Evolutionary conservation across 1,284 basidiomycete species (phyloP).

Genomic region (Ustilago shanxiensis): DNA sequence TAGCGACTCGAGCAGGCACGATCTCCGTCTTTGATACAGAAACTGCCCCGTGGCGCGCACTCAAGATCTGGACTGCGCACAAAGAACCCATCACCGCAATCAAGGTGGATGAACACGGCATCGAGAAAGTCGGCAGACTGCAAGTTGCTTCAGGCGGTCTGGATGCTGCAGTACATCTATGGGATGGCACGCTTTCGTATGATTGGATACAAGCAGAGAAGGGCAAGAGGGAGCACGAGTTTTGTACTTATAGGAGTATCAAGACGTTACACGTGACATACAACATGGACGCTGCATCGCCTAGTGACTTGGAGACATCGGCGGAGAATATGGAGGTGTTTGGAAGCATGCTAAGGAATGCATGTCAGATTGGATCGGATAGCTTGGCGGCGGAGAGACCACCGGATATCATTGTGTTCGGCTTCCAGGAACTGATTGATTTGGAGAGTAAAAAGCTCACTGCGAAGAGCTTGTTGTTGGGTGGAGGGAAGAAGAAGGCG

Average conservation of each 20-base stretch:
- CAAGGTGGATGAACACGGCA: slow-evolving; percentile 72
- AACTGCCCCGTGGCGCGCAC: slow-evolving; percentile 77
- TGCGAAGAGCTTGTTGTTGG: slow-evolving; percentile 72
- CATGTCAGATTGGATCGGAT: slow-evolving; percentile 37
- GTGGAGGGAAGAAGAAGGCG: slow-evolving; percentile 57
- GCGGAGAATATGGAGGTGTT: slow-evolving; percentile 64
- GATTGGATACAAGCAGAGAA: slow-evolving; percentile 90
- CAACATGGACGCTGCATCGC: slow-evolving; percentile 91
- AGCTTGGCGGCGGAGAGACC: slow-evolving; percentile 24
- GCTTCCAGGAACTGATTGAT: slow-evolving; percentile 95
- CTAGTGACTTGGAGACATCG: slow-evolving; percentile 75
- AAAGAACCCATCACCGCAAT: slow-evolving; percentile 79
- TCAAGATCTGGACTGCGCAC: slow-evolving; percentile 91
- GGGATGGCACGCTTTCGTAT: slow-evolving; percentile 88
- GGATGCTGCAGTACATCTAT: slow-evolving; percentile 82
- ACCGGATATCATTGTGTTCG: slow-evolving; percentile 93
- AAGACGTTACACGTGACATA: slow-evolving; percentile 87
- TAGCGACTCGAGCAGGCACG: slow-evolving; percentile 82
- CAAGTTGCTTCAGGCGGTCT: slow-evolving; percentile 82
- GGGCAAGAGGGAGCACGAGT: slow-evolving; percentile 80
- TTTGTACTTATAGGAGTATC: slow-evolving; percentile 83
- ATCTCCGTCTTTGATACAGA: slow-evolving; percentile 85
- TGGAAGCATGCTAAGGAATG: slow-evolving; percentile 49
- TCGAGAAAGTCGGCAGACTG: slow-evolving; percentile 71
- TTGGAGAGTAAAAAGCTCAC: slow-evolving; percentile 90